These are phyloP conservation scores for Fallopia convolvulus DNA, from an alignment of 148 eudicot species.

Conservation along the genomic window DNA sequence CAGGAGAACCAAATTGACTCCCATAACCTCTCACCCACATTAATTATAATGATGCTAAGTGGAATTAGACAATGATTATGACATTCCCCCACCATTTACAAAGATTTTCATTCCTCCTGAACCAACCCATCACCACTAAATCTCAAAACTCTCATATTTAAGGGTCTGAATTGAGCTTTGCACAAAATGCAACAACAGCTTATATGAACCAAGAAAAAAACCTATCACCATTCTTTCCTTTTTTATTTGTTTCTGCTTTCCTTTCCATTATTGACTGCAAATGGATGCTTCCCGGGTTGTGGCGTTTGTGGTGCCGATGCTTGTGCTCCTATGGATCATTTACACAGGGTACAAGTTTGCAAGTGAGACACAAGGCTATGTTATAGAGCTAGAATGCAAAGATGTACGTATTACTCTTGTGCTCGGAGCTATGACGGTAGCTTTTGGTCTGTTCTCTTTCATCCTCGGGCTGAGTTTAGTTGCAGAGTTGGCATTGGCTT, in stretches of 20 bases:
- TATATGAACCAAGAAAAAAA: not conserved
- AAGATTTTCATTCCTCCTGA: not conserved
- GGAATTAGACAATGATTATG: constrained; percentile 17
- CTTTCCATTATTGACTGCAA: not conserved
- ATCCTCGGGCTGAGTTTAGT: constrained; percentile 26
- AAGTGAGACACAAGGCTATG: constrained; percentile 10
- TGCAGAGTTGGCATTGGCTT: constrained; percentile 25
- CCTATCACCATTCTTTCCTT: not conserved
- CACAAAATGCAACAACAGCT: not conserved
- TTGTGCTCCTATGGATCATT: constrained; percentile 23
- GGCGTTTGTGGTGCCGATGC: constrained; percentile 12
- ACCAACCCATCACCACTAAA: not conserved
- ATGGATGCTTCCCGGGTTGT: constrained; percentile 9
- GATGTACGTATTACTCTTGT: constrained; percentile 16
- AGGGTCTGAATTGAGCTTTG: not conserved
- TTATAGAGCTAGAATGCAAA: not conserved
- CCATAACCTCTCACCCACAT: constrained; percentile 7
- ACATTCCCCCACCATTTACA: constrained; percentile 10
- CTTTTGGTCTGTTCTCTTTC: constrained; percentile 26
- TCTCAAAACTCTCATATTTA: constrained; percentile 1
- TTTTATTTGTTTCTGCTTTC: not conserved
- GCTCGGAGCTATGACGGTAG: constrained; percentile 28
- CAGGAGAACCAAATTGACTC: constrained; percentile 15
- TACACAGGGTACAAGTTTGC: constrained; percentile 22
- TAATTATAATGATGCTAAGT: constrained; percentile 16